These are phyloP conservation scores for Leccinum subgranulosum DNA, from an alignment of 768 basidiomycete species.

Conservation along the genomic window DNA sequence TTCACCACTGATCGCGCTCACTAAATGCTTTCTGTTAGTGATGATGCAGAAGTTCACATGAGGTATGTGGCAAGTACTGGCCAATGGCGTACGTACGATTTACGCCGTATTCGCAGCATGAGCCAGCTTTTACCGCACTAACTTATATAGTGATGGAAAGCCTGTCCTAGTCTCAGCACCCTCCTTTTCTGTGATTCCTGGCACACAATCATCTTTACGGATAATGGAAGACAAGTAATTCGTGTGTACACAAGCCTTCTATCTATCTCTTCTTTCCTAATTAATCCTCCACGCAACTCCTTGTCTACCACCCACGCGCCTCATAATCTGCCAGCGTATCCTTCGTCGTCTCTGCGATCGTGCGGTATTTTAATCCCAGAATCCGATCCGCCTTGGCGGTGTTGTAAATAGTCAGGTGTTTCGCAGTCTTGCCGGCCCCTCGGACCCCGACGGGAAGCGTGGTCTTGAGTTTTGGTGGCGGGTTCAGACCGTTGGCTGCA, in stretches of 20 bases:
- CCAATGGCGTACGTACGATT: not conserved
- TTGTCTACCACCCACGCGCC: not conserved
- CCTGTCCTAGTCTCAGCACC: too few species aligned
- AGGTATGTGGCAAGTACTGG: not conserved
- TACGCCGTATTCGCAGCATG: not conserved
- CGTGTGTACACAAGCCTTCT: not conserved
- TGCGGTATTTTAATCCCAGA: constrained; percentile 41
- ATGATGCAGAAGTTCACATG: not conserved
- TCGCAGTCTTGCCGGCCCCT: constrained; percentile 27
- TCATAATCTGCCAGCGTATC: not conserved
- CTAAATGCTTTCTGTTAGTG: not conserved
- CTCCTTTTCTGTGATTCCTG: not conserved
- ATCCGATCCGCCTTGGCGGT: constrained; percentile 38
- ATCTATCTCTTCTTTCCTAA: not conserved
- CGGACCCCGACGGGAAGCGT: constrained; percentile 34
- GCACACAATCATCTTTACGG: not conserved
- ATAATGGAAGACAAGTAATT: not conserved
- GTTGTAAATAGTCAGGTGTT: constrained; percentile 31
- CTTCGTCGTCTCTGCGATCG: constrained; percentile 36
- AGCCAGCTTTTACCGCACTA: not conserved
- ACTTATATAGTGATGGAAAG: not conserved
- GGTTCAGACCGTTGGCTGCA: constrained; percentile 33
- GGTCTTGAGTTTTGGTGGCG: constrained; percentile 29
- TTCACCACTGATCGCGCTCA: not conserved
- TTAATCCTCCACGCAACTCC: not conserved